Evolutionary conservation across 1,139 yeast species (phyloP).

Genomic region (Kurtzmaniella quercitrusa): DNA sequence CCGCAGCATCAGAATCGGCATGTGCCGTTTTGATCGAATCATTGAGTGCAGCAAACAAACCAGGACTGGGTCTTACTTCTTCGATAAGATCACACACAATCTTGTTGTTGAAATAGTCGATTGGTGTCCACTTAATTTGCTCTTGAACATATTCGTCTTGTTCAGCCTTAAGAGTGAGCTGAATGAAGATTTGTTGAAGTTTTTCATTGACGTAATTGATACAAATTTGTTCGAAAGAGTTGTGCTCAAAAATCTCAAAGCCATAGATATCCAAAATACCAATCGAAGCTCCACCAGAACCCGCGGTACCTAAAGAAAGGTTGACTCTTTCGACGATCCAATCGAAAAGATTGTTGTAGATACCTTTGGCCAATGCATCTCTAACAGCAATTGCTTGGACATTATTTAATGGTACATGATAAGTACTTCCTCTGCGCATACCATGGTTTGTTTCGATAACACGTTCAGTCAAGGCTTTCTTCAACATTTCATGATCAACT

Average conservation of each 20-base stretch:
- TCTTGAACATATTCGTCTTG: slow-evolving; percentile 97
- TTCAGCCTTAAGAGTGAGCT: slow-evolving; percentile 90
- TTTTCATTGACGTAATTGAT: slow-evolving; percentile 97
- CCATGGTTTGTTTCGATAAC: slow-evolving; percentile 89
- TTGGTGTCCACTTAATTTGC: slow-evolving; percentile 96
- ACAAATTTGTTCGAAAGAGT: slow-evolving; percentile 95
- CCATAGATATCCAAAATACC: slow-evolving; percentile 98
- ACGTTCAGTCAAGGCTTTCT: slow-evolving; percentile 70
- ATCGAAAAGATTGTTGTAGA: slow-evolving; percentile 88
- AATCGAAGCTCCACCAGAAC: slow-evolving; percentile 45
- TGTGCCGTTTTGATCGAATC: slow-evolving; percentile 98
- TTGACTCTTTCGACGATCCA: slow-evolving; percentile 98
- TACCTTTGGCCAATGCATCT: slow-evolving; percentile 93
- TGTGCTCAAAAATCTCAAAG: slow-evolving; percentile 94
- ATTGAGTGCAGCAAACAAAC: slow-evolving; percentile 92
- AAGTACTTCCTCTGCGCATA: slow-evolving; percentile 84
- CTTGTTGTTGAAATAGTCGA: slow-evolving; percentile 92
- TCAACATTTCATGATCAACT: slow-evolving; percentile 66
- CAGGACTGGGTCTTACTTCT: slow-evolving; percentile 86
- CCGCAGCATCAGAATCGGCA: slow-evolving; percentile 96
- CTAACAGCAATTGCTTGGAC: slow-evolving; percentile 94
- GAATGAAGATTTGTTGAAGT: slow-evolving; percentile 94
- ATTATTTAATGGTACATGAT: slow-evolving; percentile 87
- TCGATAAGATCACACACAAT: slow-evolving; percentile 97
- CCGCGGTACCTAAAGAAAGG: slow-evolving; percentile 48